These are phyloP conservation scores for Ceratobasidium sp. DNA, from an alignment of 1,284 basidiomycete species.

Conservation along the genomic window DNA sequence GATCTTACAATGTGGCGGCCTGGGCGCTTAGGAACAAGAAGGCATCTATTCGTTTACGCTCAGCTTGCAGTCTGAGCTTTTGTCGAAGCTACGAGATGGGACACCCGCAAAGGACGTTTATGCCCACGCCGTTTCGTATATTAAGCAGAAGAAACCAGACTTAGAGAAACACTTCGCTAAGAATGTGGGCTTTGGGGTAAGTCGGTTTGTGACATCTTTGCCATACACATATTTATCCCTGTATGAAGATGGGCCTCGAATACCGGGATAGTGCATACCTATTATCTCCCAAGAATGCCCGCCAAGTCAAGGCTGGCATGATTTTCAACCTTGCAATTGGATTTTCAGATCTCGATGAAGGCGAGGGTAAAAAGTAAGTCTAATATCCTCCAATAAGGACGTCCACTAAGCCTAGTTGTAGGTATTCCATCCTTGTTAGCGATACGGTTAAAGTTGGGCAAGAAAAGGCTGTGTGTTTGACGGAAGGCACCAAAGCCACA, in stretches of 20 bases:
- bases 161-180: slow-evolving; percentile 88
- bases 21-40: slow-evolving; percentile 79
- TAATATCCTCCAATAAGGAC: slow-evolving; percentile 22
- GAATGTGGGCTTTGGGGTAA: slow-evolving; percentile 88
- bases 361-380: slow-evolving; percentile 76
- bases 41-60: slow-evolving; percentile 83
- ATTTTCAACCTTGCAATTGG: slow-evolving; percentile 86
- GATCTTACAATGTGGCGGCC: neutral
- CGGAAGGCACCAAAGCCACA: slow-evolving; percentile 82
- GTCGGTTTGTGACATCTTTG: slow-evolving; percentile 45
- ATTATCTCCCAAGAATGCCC: slow-evolving; percentile 81
- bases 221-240: slow-evolving; percentile 43
- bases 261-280: slow-evolving; percentile 91
- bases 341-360: slow-evolving; percentile 82
- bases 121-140: slow-evolving; percentile 74
- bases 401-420: slow-evolving; percentile 51
- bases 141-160: slow-evolving; percentile 82
- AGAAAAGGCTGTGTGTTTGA: slow-evolving; percentile 77
- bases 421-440: slow-evolving; percentile 88
- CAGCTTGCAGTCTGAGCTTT: slow-evolving; percentile 80
- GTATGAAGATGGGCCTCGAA: slow-evolving; percentile 85
- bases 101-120: slow-evolving; percentile 82
- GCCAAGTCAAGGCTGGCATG: slow-evolving; percentile 82
- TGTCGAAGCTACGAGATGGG: slow-evolving; percentile 85
- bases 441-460: slow-evolving; percentile 88